Percentiles rank a stretch among this genome's conserved stretches.
phyloP scores from a whole-genome alignment of 257 asterid genomes.

The Dorcoceras hygrometricum region DNA sequence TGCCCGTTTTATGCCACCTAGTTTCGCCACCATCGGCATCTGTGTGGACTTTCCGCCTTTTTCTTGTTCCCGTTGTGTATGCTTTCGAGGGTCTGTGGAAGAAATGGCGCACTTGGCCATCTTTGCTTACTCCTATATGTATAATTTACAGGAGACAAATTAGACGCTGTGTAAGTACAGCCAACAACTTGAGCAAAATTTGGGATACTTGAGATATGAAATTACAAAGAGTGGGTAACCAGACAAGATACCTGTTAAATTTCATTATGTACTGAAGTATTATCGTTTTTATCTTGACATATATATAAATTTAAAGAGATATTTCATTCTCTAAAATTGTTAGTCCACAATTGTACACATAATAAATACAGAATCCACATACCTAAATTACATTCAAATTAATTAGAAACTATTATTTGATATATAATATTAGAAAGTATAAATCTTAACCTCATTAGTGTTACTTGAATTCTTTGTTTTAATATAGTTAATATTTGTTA shows the following conservation, averaged over 20 bases:
- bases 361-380: too few species aligned
- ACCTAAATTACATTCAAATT: too few species aligned
- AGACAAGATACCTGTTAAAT: neutral
- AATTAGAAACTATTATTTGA: too few species aligned
- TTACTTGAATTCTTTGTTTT: too few species aligned
- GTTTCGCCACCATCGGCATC: conserved; percentile 80
- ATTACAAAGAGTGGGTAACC: too few species aligned
- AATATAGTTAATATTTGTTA: too few species aligned
- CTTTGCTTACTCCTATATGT: conserved; percentile 66
- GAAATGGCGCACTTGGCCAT: conserved; percentile 92
- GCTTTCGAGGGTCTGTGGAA: conserved; percentile 94
- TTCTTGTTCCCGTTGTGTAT: conserved; percentile 89
- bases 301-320: too few species aligned
- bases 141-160: neutral
- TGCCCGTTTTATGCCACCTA: conserved; percentile 95
- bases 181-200: neutral
- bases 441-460: neutral
- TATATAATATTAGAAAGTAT: too few species aligned
- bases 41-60: conserved; percentile 77
- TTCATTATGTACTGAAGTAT: too few species aligned
- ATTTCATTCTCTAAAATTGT: neutral
- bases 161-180: neutral
- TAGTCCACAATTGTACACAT: neutral
- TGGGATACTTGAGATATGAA: too few species aligned
- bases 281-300: neutral